Evolutionary conservation across 2,329 filamentous ascomycete species (phyloP).

Genomic region (Verticillium isaacii): DNA sequence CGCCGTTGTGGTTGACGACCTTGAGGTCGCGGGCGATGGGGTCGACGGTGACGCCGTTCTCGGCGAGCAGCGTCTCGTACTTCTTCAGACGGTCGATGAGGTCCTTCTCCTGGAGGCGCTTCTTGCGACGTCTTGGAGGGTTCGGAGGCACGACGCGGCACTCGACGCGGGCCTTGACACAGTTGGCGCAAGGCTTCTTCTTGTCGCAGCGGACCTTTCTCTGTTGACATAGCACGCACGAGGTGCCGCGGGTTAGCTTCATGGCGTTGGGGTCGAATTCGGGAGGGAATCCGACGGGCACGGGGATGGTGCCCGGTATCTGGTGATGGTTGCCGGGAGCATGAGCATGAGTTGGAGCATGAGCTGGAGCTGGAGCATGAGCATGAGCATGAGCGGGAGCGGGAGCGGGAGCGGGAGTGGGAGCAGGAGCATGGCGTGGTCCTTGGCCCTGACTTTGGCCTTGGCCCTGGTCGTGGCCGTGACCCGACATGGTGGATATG

Average conservation of each 20-base stretch:
- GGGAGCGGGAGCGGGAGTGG: not conserved
- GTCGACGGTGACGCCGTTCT: slow-evolving; percentile 61
- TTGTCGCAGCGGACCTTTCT: slow-evolving; percentile 73
- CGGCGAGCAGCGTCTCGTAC: slow-evolving; percentile 62
- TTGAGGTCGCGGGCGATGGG: slow-evolving; percentile 52
- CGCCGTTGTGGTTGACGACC: slow-evolving; percentile 16
- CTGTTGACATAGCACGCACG: slow-evolving; percentile 70
- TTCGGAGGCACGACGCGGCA: slow-evolving; percentile 56
- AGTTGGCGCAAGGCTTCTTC: slow-evolving; percentile 66
- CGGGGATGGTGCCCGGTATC: not conserved
- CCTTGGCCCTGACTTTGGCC: not conserved
- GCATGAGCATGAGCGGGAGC: slow-evolving; percentile 20
- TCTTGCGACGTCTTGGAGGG: slow-evolving; percentile 54
- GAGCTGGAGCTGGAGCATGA: slow-evolving; percentile 7
- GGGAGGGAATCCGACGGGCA: slow-evolving; percentile 8
- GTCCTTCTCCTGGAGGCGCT: slow-evolving; percentile 64
- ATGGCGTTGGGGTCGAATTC: slow-evolving; percentile 36
- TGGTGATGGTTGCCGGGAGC: not conserved
- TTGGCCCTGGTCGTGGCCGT: not conserved
- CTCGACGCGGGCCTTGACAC: slow-evolving; percentile 56
- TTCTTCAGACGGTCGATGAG: slow-evolving; percentile 63
- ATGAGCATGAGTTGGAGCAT: slow-evolving; percentile 18
- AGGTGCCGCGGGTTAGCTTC: slow-evolving; percentile 55
- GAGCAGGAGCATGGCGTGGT: not conserved
- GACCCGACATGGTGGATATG: not conserved